Evolutionary conservation across 2,329 filamentous ascomycete genomes (phyloP).

Genomic region (Calonectria crousiana): DNA sequence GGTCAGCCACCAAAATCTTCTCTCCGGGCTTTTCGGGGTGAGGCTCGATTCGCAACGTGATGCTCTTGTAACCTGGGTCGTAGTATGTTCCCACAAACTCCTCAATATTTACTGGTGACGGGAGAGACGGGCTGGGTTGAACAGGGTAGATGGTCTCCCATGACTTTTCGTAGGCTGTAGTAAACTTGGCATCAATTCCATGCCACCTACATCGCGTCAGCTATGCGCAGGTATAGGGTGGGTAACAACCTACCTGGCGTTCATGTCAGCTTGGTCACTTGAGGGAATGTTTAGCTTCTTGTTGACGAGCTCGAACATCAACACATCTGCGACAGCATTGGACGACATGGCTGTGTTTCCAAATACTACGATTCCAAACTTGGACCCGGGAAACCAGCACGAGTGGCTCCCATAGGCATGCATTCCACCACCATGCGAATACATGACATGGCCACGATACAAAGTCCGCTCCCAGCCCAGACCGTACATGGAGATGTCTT

Average conservation of each 20-base stretch:
- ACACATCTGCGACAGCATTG: constrained; percentile 44
- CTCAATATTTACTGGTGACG: constrained; percentile 51
- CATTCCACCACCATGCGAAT: constrained; percentile 47
- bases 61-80: constrained; percentile 54
- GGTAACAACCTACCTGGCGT: constrained; percentile 34
- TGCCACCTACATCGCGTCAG: constrained; percentile 25
- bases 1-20: constrained; percentile 40
- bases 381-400: constrained; percentile 49
- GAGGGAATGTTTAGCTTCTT: constrained; percentile 44
- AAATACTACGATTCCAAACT: constrained; percentile 49
- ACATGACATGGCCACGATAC: constrained; percentile 44
- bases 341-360: constrained; percentile 57
- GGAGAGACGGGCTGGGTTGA: constrained; percentile 49
- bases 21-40: constrained; percentile 25
- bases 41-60: constrained; percentile 35
- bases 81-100: constrained; percentile 56
- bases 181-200: background rate
- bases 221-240: background rate
- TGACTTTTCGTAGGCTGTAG: constrained; percentile 45
- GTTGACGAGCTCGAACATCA: constrained; percentile 47
- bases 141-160: constrained; percentile 53
- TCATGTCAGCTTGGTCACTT: constrained; percentile 34
- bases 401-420: constrained; percentile 44
- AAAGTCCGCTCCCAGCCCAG: constrained; percentile 47
- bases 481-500: constrained; percentile 43